These are phyloP conservation scores for Fusarium sp. DNA, from an alignment of 2,329 filamentous ascomycete species.

Conservation along the genomic window DNA sequence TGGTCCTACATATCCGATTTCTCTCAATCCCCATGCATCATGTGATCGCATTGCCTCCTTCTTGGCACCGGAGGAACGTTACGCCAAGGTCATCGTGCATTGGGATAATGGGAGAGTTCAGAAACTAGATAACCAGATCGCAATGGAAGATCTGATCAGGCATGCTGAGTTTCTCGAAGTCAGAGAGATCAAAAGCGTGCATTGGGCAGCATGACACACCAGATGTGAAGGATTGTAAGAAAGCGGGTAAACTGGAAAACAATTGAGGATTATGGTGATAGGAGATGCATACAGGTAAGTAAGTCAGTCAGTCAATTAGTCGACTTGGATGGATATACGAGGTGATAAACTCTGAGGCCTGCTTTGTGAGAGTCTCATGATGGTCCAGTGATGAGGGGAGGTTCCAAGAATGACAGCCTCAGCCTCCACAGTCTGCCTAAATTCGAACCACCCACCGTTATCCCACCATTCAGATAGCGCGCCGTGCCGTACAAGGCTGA, in stretches of 20 bases:
- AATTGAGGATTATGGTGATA: neutral
- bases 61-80: slow-evolving; percentile 42
- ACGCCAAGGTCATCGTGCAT: slow-evolving; percentile 46
- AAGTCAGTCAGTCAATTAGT: neutral
- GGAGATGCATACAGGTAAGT: neutral
- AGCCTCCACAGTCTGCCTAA: slow-evolving; percentile 44
- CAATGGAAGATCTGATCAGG: slow-evolving; percentile 40
- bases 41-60: slow-evolving; percentile 37
- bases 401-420: slow-evolving; percentile 26
- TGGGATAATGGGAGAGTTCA: slow-evolving; percentile 47
- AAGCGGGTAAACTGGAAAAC: neutral
- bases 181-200: slow-evolving; percentile 42
- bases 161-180: slow-evolving; percentile 43
- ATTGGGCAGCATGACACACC: slow-evolving; percentile 29
- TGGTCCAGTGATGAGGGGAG: slow-evolving; percentile 21
- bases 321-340: slow-evolving; percentile 20
- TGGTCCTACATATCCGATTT: slow-evolving; percentile 38
- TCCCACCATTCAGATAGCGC: slow-evolving; percentile 18
- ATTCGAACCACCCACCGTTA: slow-evolving; percentile 27
- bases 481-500: slow-evolving; percentile 40
- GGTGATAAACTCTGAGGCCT: slow-evolving; percentile 1
- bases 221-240: slow-evolving; percentile 9
- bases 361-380: slow-evolving; percentile 22
- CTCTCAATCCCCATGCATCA: slow-evolving; percentile 32
- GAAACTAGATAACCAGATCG: slow-evolving; percentile 38